These are phyloP conservation scores for Sphaerostilbella broomeana DNA, from an alignment of 2,329 filamentous ascomycete genomes.

Conservation along the genomic window DNA sequence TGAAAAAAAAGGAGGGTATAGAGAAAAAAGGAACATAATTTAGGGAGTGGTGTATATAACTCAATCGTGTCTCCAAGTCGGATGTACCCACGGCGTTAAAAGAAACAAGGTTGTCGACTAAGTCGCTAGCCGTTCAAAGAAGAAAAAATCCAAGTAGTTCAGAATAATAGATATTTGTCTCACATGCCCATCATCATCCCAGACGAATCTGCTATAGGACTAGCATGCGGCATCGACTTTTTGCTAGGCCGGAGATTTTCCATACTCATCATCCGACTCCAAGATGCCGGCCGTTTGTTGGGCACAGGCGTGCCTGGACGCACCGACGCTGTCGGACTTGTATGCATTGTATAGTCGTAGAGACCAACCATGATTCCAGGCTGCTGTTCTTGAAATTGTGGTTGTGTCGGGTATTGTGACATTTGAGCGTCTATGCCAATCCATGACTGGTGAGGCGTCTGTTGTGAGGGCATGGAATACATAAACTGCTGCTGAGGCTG, in stretches of 20 bases:
- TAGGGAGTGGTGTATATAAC: too few species aligned
- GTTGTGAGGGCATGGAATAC: constrained; percentile 27
- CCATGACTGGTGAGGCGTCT: constrained; percentile 24
- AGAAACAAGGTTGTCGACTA: too few species aligned
- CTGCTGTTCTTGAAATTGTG: constrained; percentile 15
- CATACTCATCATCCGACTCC: constrained; percentile 32
- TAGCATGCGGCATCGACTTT: constrained; percentile 27
- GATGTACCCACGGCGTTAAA: too few species aligned
- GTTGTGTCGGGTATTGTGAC: constrained; percentile 14
- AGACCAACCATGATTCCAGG: constrained; percentile 14
- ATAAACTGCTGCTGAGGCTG: constrained; percentile 19
- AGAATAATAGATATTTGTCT: background rate
- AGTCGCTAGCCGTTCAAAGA: too few species aligned
- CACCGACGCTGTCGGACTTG: constrained; percentile 20
- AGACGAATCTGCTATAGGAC: constrained; percentile 18
- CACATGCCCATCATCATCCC: constrained; percentile 22
- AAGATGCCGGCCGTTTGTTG: constrained; percentile 33
- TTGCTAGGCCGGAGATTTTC: constrained; percentile 32
- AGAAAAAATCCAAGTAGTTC: constrained; percentile 1
- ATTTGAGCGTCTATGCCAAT: constrained; percentile 16
- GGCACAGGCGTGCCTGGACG: constrained; percentile 34
- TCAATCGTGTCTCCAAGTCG: too few species aligned
- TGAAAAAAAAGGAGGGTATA: background rate
- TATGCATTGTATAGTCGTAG: constrained; percentile 23
- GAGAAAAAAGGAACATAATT: too few species aligned